Base-by-base conservation (phyloP, 805 yeast genomes). In the Kluyveromyces nonfermentans region DNA sequence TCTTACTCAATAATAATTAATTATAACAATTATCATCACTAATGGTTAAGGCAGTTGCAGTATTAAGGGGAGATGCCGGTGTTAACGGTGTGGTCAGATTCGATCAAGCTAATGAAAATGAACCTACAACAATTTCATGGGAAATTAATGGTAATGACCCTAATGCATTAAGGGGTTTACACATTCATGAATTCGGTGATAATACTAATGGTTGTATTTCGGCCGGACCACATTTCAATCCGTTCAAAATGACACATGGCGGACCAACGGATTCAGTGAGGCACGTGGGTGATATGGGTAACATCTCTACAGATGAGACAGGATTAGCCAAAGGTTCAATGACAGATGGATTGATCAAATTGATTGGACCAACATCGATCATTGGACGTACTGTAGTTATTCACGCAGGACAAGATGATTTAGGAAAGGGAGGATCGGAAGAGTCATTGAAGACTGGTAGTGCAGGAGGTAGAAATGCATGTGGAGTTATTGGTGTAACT, bases 141-240 rank as follows among this genome's bases (percentile, higher is more conserved):
- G 94, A 90, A 60, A 85, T 93, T 63, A 60, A 78, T 46, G 98
- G 98, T 66, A 86, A 88, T 70, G 81, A 78, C 53, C 73, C 97
- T 49, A 82, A 85, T 60, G 90, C 96, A 41, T 71, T 75, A 64
- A 82, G 95, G 70, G 98, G 98, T 43, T 90, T 93, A 96, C 98
- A 93, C 77, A 73, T 93, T 64, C 98, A 93, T 71, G 83, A 86
- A 64, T 93, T 93, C 62, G 98, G 98, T 73, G 98, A 93, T 75
- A 87, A 62, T 49, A 57, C 98, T 71, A 93, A 93, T 68, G 98
- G 98, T 54, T 93, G 98, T 74, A 90, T 96, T 48, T 85, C 96
- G 54, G 96, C 97, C 44, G 97, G 97, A 63, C 96, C 96, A 47
- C 97, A 89, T 73, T 88, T 87, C 78, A 82, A 89, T 77, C 96